Percentiles rank a stretch among this genome's conserved stretches.
Evolutionary conservation across 2,329 filamentous ascomycete genomes (phyloP).

Genomic region (Paecilomyces fulvus): DNA sequence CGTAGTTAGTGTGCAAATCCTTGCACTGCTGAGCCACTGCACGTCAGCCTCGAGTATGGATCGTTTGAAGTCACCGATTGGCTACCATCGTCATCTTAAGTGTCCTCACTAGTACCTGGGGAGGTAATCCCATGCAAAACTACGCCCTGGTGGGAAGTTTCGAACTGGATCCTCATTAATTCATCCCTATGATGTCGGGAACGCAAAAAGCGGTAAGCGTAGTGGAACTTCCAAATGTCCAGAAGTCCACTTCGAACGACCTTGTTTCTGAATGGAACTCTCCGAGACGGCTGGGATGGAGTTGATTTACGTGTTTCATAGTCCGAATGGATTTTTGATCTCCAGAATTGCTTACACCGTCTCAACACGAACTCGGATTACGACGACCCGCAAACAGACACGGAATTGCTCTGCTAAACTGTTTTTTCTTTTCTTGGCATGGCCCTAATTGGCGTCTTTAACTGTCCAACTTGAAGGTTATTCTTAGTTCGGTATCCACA

Average conservation of each 20-base stretch:
- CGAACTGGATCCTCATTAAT: background rate
- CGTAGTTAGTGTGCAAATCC: background rate
- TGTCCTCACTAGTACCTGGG: background rate
- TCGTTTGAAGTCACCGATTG: background rate
- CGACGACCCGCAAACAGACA: background rate
- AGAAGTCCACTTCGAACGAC: background rate
- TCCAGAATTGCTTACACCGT: background rate
- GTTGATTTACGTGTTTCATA: background rate
- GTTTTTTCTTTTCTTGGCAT: background rate
- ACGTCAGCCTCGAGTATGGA: background rate
- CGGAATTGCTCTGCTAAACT: background rate
- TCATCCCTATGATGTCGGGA: background rate
- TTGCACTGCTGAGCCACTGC: background rate
- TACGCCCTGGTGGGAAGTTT: background rate
- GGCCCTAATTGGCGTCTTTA: background rate
- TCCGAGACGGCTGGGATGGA: background rate
- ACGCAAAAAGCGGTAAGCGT: background rate
- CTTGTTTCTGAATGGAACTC: background rate
- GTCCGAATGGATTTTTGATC: background rate
- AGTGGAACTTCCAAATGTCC: background rate
- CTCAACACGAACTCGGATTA: background rate
- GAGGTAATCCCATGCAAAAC: background rate
- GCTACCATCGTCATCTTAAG: background rate
- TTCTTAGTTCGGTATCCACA: background rate
- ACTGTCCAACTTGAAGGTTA: background rate